phyloP scores from a whole-genome alignment of 2,329 filamentous ascomycete species.

The Epichloe sp. region DNA sequence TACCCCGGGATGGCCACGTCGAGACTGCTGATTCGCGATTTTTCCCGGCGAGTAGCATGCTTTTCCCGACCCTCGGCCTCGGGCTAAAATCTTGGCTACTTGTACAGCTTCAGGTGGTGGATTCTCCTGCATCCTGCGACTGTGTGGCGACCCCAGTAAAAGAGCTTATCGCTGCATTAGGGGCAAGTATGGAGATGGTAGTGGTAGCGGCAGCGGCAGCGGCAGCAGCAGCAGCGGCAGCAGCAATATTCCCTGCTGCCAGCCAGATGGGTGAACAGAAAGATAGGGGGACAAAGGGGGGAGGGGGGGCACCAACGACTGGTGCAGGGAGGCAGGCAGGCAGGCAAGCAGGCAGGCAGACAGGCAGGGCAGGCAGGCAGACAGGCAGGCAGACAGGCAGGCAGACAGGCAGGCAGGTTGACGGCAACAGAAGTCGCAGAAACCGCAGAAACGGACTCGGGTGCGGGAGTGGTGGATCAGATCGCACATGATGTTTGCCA shows the following conservation, averaged over 20 bases:
- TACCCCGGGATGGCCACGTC: background rate
- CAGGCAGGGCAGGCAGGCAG: background rate
- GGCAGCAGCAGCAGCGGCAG: background rate
- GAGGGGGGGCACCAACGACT: too few relatives aligned
- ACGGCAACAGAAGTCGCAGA: too few relatives aligned
- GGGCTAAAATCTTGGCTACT: background rate
- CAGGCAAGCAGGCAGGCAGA: background rate
- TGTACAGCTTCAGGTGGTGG: slow-evolving; percentile 1
- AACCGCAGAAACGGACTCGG: background rate
- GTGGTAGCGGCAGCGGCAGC: background rate
- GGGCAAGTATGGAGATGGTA: background rate
- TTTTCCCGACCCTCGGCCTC: background rate
- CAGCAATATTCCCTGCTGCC: background rate
- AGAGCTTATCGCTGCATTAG: background rate
- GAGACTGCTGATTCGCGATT: background rate
- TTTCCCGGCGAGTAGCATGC: background rate
- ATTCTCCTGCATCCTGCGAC: background rate
- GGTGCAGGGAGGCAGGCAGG: background rate
- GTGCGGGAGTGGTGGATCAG: background rate
- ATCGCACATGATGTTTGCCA: background rate
- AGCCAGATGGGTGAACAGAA: background rate
- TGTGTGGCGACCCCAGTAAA: background rate
- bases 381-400: background rate
- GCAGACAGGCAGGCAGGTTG: background rate
- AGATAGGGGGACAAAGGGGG: background rate